These are phyloP conservation scores for Camellia granthamiana DNA, from an alignment of 148 eudicot species.

Conservation along the genomic window DNA sequence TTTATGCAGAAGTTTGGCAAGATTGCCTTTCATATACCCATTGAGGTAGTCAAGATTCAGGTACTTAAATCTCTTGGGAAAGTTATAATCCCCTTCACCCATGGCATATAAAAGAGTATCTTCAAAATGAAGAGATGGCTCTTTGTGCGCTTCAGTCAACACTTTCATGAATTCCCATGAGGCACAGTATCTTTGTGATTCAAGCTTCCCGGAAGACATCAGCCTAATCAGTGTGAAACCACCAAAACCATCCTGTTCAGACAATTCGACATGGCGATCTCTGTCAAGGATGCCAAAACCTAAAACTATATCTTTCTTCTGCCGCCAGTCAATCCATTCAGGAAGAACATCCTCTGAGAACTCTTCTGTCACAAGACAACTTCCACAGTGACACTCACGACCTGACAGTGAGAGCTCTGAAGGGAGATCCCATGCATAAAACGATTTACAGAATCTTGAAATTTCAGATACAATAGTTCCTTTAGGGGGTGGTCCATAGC, in stretches of 20 bases:
- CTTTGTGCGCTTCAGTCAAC: conserved; percentile 30
- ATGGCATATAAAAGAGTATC: conserved; percentile 40
- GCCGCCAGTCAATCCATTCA: conserved; percentile 83
- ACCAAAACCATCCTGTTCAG: conserved; percentile 39
- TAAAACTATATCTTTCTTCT: conserved; percentile 58
- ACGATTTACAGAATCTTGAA: conserved; percentile 36
- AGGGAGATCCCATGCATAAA: conserved; percentile 81
- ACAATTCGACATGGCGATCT: conserved; percentile 38
- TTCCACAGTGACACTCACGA: conserved; percentile 57
- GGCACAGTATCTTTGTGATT: conserved; percentile 58
- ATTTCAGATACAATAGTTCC: conserved; percentile 25
- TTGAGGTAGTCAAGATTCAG: conserved; percentile 51
- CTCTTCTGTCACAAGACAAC: conserved; percentile 61
- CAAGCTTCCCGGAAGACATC: conserved; percentile 78
- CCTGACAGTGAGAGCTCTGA: conserved; percentile 54
- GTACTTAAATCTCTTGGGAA: conserved; percentile 37
- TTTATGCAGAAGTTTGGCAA: conserved; percentile 30
- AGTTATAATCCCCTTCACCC: conserved; percentile 39
- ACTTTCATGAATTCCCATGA: conserved; percentile 33
- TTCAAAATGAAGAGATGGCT: conserved; percentile 25
- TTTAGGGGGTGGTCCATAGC: conserved; percentile 50
- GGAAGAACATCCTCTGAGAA: conserved; percentile 56
- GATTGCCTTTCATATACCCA: conserved; percentile 40
- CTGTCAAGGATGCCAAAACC: conserved; percentile 68
- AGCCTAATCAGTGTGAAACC: conserved; percentile 66